phyloP scores from a whole-genome alignment of 2,329 filamentous ascomycete genomes.

The Penicillium hordei region DNA sequence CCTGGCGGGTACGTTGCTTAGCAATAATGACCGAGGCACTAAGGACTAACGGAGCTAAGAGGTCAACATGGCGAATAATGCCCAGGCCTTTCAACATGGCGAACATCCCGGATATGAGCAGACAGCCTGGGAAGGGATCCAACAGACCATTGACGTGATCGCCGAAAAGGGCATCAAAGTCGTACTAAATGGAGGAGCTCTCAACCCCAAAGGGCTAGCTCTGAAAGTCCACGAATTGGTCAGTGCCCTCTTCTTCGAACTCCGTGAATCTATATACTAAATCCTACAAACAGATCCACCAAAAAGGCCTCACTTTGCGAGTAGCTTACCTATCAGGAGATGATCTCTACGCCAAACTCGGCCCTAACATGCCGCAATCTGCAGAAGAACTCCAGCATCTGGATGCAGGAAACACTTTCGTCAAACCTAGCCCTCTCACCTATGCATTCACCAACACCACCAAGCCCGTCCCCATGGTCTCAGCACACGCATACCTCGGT shows the following conservation, averaged over 20 bases:
- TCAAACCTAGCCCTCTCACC: conserved; percentile 37
- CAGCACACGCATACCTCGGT: conserved; percentile 51
- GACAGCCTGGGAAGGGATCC: conserved; percentile 52
- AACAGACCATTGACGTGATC: conserved; percentile 48
- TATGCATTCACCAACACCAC: conserved; percentile 42
- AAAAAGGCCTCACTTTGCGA: conserved; percentile 39
- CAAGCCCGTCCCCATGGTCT: conserved; percentile 48
- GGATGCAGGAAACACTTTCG: conserved; percentile 41
- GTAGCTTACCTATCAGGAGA: conserved; percentile 51
- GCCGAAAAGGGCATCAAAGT: conserved; percentile 54
- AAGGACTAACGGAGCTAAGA: conserved; percentile 31
- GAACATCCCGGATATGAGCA: conserved; percentile 48
- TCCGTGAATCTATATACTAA: background rate
- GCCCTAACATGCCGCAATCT: conserved; percentile 34
- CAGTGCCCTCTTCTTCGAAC: background rate
- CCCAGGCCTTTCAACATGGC: conserved; percentile 41
- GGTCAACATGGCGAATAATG: conserved; percentile 50
- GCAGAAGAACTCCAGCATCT: conserved; percentile 42
- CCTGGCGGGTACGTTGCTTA: conserved; percentile 42
- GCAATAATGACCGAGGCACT: background rate
- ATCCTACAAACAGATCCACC: conserved; percentile 26
- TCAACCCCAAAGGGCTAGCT: conserved; percentile 56
- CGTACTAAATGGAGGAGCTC: conserved; percentile 57
- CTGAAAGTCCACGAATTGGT: conserved; percentile 46
- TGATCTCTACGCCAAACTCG: conserved; percentile 41